Conservation (phyloP, 805 yeast species). For the Candida montana region DNA sequence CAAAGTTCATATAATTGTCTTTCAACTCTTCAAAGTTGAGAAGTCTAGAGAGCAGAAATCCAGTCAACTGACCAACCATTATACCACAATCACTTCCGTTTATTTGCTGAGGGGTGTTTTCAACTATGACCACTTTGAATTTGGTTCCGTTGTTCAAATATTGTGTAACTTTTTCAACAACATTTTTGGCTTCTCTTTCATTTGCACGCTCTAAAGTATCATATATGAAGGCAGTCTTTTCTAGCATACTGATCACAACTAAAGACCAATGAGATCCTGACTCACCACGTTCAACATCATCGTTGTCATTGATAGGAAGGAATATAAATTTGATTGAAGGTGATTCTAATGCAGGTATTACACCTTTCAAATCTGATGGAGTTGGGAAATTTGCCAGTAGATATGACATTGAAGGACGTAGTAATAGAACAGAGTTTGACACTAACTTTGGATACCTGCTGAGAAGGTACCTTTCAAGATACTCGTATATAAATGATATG, state of each 20-base stretch:
- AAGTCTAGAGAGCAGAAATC: constrained; percentile 29
- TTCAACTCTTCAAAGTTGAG: constrained; percentile 23
- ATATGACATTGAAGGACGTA: constrained; percentile 62
- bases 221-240: constrained; percentile 45
- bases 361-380: constrained; percentile 37
- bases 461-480: constrained; percentile 35
- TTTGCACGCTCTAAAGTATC: constrained; percentile 42
- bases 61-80: constrained; percentile 30
- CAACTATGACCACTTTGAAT: constrained; percentile 21
- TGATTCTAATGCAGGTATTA: constrained; percentile 39
- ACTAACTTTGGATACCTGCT: constrained; percentile 21
- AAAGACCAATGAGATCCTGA: constrained; percentile 80
- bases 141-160: constrained; percentile 14
- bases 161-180: constrained; percentile 20
- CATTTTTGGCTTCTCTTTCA: constrained; percentile 18
- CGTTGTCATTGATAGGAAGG: constrained; percentile 64
- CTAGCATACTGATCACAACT: constrained; percentile 45
- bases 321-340: constrained; percentile 44
- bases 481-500: constrained; percentile 57
- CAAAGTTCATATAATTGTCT: constrained; percentile 32
- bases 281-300: constrained; percentile 50
- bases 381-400: constrained; percentile 50
- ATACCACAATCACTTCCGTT: constrained; percentile 66
- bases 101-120: constrained; percentile 49
- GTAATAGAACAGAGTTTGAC: constrained; percentile 31